These are phyloP conservation scores for Lichtheimia corymbifera DNA, from an alignment of 371 early-diverging fungal species.

Conservation along the genomic window DNA sequence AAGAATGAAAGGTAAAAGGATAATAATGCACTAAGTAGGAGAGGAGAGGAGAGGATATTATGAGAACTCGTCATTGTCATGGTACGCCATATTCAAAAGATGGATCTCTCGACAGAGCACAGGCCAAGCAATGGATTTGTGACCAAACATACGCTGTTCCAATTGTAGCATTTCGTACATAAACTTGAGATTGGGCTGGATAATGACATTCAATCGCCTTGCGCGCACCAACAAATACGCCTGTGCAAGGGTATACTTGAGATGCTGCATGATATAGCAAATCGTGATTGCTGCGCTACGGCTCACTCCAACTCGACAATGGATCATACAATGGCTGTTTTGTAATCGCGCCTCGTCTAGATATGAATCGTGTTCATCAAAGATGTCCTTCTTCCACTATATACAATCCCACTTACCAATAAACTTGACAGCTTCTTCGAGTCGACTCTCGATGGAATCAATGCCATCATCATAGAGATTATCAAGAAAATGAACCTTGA, in stretches of 20 bases:
- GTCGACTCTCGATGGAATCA: conserved; percentile 51
- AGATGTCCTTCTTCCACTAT: background rate
- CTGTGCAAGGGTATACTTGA: conserved; percentile 49
- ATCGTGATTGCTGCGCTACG: conserved; percentile 68
- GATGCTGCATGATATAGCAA: conserved; percentile 62
- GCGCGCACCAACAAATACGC: conserved; percentile 67
- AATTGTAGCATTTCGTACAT: conserved; percentile 68
- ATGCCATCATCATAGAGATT: conserved; percentile 69
- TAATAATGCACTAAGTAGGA: background rate
- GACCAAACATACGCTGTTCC: conserved; percentile 48
- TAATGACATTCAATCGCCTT: conserved; percentile 65
- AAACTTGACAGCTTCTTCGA: conserved; percentile 54
- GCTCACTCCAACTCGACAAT: conserved; percentile 69
- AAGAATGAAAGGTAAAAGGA: background rate
- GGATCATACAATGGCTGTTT: conserved; percentile 46
- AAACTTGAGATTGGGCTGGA: conserved; percentile 67
- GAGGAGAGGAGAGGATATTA: background rate
- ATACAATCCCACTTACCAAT: conserved; percentile 47
- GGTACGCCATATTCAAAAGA: conserved; percentile 33
- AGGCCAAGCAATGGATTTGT: conserved; percentile 34
- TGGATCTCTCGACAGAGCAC: conserved; percentile 36
- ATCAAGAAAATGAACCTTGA: conserved; percentile 45
- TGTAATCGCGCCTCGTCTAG: conserved; percentile 35
- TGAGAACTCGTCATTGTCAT: conserved; percentile 15
- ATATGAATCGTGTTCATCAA: background rate